These are phyloP conservation scores for Termitomyces sp. DNA, from an alignment of 768 basidiomycete species.

Conservation along the genomic window DNA sequence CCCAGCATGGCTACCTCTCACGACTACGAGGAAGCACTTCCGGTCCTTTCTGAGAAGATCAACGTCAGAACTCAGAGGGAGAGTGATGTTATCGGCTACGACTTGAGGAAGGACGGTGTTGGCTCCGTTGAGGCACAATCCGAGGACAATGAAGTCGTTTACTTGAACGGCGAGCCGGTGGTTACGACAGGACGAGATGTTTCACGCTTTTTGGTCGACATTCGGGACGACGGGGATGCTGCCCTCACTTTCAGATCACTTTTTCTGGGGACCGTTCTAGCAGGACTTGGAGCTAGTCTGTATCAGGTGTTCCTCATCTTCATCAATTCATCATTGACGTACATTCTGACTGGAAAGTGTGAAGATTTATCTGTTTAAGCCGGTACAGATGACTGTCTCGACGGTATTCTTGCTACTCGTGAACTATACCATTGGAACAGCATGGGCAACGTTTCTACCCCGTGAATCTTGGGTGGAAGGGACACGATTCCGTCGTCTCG, in stretches of 20 bases:
- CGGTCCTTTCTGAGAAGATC: conserved; percentile 7
- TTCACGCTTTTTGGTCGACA: conserved; percentile 51
- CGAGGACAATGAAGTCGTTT: conserved; percentile 26
- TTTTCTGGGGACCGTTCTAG: conserved; percentile 52
- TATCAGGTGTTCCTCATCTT: conserved; percentile 38
- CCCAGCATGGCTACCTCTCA: not conserved
- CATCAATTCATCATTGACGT: not conserved
- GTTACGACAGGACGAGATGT: conserved; percentile 46
- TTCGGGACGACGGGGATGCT: conserved; percentile 54
- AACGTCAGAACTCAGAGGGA: not conserved
- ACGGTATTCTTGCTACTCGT: conserved; percentile 56
- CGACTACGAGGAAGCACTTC: not conserved
- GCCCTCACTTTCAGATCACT: conserved; percentile 56
- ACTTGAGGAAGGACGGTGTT: conserved; percentile 16
- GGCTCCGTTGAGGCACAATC: conserved; percentile 11
- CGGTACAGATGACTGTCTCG: conserved; percentile 46
- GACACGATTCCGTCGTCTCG: conserved; percentile 38
- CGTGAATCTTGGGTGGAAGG: conserved; percentile 38
- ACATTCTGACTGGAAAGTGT: not conserved
- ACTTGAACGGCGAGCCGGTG: conserved; percentile 37
- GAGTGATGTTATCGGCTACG: conserved; percentile 3
- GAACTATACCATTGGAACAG: conserved; percentile 46
- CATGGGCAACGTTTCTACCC: conserved; percentile 48
- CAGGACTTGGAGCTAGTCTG: conserved; percentile 56
- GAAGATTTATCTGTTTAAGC: conserved; percentile 61